Base-by-base conservation (phyloP, 2,329 filamentous ascomycete species). In the Beauveria medogensis region DNA sequence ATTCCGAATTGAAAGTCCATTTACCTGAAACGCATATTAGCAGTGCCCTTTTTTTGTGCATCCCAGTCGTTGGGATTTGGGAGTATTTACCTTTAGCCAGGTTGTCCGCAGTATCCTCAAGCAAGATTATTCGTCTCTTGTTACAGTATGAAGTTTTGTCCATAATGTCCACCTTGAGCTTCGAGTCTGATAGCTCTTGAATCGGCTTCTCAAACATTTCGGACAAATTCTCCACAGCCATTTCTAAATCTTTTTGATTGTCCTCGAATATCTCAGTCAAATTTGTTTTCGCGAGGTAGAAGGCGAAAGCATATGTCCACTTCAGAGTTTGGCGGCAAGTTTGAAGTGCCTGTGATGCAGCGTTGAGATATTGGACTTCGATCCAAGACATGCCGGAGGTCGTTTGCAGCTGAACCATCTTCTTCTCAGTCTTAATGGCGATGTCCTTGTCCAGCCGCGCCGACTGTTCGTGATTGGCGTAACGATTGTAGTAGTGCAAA, bases 191-290 rank as follows among this genome's bases (percentile, higher is more conserved):
- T 20, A 99, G 79, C 68, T 97, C 92, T 46, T 86, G 78, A n/a
- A 93, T 91, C 0, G 92, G 91, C 78, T 96, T 97, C 81, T 99
- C 94, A 67, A 99, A 99, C 91, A 99, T 96, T 74, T 96, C 92
- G n/a, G 91, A 96, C 65, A 99, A 77, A 61, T 90, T 92, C 77
- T 99, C 94, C 1, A 97, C 94, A 0, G 94, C 93, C 86, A 99
- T 89, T 74, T 99, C 94, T 26, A 99, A 78, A 71, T 99, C 94
- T 74, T 96, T 96, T 70, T 99, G 94, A 73, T 99, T 99, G 73
- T 97, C 92, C 73, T 99, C 94, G 63, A 99, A 99, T 59, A 99
- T 97, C 71, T 93, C 91, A 0, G 94, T 97, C 60, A 94, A 78
- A 70, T 99, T 97, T 80, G 97, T 97, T 60, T 91, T 87, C 3